These are phyloP conservation scores for Penicillium psychrosexuale DNA, from an alignment of 2,329 filamentous ascomycete genomes.

Conservation along the genomic window DNA sequence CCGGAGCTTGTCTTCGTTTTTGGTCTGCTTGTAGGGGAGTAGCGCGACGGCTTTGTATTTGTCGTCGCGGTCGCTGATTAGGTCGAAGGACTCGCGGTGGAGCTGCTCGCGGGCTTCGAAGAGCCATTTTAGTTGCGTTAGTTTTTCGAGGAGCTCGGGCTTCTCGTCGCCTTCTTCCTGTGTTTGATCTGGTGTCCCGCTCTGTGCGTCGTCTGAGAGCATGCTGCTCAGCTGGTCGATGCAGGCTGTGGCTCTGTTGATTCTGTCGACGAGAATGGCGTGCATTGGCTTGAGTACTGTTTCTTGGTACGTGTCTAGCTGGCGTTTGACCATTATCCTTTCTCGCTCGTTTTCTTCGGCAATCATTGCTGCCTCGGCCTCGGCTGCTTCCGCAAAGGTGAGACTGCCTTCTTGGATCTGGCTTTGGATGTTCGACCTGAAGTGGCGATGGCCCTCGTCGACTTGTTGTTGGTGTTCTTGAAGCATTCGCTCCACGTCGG, in stretches of 20 bases:
- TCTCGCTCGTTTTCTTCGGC: slow-evolving; percentile 66
- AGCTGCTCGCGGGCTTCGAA: slow-evolving; percentile 90
- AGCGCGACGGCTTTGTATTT: slow-evolving; percentile 82
- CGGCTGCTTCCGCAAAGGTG: slow-evolving; percentile 76
- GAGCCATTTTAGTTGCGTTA: slow-evolving; percentile 94
- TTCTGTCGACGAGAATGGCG: slow-evolving; percentile 71
- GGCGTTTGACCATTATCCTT: slow-evolving; percentile 70
- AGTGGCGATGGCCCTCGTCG: slow-evolving; percentile 60
- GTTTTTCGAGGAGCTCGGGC: slow-evolving; percentile 87
- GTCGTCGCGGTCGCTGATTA: slow-evolving; percentile 80
- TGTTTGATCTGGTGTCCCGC: slow-evolving; percentile 71
- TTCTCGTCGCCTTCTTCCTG: slow-evolving; percentile 95
- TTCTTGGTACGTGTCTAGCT: slow-evolving; percentile 81
- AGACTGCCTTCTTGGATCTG: slow-evolving; percentile 76
- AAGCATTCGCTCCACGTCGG: slow-evolving; percentile 54
- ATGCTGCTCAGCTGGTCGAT: slow-evolving; percentile 70
- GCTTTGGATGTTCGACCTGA: slow-evolving; percentile 72
- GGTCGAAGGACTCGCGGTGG: slow-evolving; percentile 78
- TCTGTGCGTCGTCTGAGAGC: slow-evolving; percentile 68
- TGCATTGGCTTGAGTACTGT: slow-evolving; percentile 81
- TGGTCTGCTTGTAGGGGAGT: slow-evolving; percentile 70
- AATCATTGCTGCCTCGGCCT: slow-evolving; percentile 72
- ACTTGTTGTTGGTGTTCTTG: slow-evolving; percentile 52
- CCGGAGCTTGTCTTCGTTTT: slow-evolving; percentile 73
- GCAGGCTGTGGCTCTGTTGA: slow-evolving; percentile 69